phyloP scores from a whole-genome alignment of 192 early-diverging fungal species.

The Coemansia sp. region DNA sequence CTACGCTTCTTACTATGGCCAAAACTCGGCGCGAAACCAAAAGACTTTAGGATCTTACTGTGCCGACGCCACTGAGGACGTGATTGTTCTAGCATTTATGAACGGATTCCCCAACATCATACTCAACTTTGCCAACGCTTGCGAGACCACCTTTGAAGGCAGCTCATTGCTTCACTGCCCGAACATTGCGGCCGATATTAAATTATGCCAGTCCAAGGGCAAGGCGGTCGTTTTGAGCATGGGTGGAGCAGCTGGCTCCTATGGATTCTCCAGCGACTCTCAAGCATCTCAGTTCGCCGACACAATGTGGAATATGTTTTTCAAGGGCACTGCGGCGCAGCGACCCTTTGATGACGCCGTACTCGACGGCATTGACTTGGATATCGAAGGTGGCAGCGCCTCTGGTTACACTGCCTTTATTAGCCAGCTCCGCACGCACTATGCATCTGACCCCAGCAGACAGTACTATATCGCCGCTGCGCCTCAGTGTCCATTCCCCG shows the following conservation, averaged over 20 bases:
- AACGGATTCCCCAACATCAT: slow-evolving; percentile 60
- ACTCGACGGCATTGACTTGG: slow-evolving; percentile 68
- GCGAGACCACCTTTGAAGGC: slow-evolving; percentile 62
- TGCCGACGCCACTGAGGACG: slow-evolving; percentile 62
- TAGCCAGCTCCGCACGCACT: slow-evolving; percentile 54
- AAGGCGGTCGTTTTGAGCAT: slow-evolving; percentile 67
- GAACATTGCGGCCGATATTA: slow-evolving; percentile 63
- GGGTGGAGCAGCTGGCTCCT: slow-evolving; percentile 68
- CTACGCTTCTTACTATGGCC: slow-evolving; percentile 56
- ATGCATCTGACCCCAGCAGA: slow-evolving; percentile 47
- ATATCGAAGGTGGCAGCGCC: slow-evolving; percentile 59
- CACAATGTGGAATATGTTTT: slow-evolving; percentile 62
- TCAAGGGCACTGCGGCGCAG: slow-evolving; percentile 60
- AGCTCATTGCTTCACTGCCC: slow-evolving; percentile 64
- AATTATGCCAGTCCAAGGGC: slow-evolving; percentile 68
- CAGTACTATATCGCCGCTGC: slow-evolving; percentile 65
- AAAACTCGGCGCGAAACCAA: slow-evolving; percentile 57
- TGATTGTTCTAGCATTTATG: slow-evolving; percentile 68
- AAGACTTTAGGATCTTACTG: slow-evolving; percentile 61
- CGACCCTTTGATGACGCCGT: slow-evolving; percentile 66
- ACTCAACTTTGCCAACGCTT: slow-evolving; percentile 68
- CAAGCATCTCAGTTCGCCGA: slow-evolving; percentile 59
- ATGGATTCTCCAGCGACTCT: slow-evolving; percentile 57
- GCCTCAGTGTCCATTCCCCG: slow-evolving; percentile 69
- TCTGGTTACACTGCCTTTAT: slow-evolving; percentile 59